Evolutionary conservation across 352 stramenopile genomes (phyloP).

Genomic region (Phytopythium mirpurense): DNA sequence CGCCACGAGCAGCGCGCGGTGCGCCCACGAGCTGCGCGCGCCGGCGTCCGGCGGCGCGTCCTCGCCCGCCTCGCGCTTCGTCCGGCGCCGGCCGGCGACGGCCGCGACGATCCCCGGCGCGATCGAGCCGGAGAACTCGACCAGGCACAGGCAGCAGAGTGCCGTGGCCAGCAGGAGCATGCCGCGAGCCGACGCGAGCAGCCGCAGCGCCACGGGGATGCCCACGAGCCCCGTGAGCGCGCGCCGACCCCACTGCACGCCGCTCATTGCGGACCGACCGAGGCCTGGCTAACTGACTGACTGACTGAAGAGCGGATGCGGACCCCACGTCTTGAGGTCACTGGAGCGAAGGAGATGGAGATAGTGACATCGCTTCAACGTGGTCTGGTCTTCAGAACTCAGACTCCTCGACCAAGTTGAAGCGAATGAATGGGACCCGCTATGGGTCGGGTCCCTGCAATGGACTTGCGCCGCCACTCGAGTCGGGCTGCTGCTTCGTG

Average conservation of each 20-base stretch:
- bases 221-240: constrained; percentile 51
- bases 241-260: constrained; percentile 54
- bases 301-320: no score
- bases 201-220: constrained; percentile 45
- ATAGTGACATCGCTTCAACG: no score
- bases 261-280: constrained; percentile 7
- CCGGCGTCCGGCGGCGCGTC: not conserved
- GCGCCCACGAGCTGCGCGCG: not conserved
- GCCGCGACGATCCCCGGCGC: constrained; percentile 30
- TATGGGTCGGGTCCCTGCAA: no score
- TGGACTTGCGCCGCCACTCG: no score
- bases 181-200: constrained; percentile 42
- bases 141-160: constrained; percentile 45
- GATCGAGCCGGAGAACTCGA: constrained; percentile 55
- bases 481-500: no score
- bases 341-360: no score
- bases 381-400: no score
- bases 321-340: no score
- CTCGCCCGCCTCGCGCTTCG: not conserved
- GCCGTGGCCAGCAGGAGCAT: constrained; percentile 44
- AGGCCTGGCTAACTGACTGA: no score
- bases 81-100: constrained; percentile 4
- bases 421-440: no score
- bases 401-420: no score
- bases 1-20: constrained; percentile 22